These are phyloP conservation scores for Xylaria grammica DNA, from an alignment of 495 filamentous ascomycete genomes.

Conservation along the genomic window DNA sequence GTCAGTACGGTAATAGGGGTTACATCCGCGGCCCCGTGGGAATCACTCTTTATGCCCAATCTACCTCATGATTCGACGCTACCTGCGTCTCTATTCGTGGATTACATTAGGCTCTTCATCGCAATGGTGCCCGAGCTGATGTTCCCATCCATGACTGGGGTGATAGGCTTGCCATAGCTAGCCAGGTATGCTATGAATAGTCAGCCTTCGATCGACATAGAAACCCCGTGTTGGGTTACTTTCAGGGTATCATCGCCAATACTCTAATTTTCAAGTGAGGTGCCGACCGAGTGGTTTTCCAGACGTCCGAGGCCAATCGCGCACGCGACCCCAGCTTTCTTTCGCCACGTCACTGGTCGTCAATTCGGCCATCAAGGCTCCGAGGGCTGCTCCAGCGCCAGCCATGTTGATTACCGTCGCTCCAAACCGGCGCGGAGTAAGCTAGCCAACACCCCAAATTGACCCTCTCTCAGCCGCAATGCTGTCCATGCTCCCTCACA, in stretches of 20 bases:
- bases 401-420: conserved; percentile 14
- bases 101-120: not conserved
- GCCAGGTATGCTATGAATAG: not conserved
- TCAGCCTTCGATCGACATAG: not conserved
- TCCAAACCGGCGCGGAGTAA: conserved; percentile 15
- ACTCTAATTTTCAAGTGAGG: not conserved
- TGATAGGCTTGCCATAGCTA: not conserved
- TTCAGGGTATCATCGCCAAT: not conserved
- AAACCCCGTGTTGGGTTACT: not conserved
- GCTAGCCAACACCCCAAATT: conserved; percentile 9
- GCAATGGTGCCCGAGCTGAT: not conserved
- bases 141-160: not conserved
- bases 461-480: conserved; percentile 8
- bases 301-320: not conserved
- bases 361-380: conserved; percentile 13
- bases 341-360: not conserved
- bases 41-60: not conserved
- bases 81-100: not conserved
- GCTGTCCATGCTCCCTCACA: conserved; percentile 1
- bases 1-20: not conserved
- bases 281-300: not conserved
- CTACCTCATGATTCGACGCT: not conserved
- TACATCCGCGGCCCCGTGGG: not conserved
- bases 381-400: conserved; percentile 1
- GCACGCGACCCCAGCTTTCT: not conserved